These are phyloP conservation scores for Citrullus amarus DNA, from an alignment of 306 rosid species.

Conservation along the genomic window DNA sequence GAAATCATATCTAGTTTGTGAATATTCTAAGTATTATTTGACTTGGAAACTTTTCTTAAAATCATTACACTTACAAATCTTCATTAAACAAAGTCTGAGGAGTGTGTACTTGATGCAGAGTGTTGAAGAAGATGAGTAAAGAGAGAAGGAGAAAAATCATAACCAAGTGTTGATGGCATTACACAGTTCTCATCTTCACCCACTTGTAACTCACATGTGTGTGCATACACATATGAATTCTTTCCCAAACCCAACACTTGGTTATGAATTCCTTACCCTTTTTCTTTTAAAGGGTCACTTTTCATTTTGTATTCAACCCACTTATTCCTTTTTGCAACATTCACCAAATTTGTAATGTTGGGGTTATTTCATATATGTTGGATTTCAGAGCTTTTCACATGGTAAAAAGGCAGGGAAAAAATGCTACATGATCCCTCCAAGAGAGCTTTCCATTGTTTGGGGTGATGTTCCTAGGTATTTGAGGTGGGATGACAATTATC, in stretches of 20 bases:
- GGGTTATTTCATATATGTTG: not conserved
- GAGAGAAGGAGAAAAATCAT: too few species aligned
- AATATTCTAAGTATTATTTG: not conserved
- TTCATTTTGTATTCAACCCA: not conserved
- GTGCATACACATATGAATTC: too few species aligned
- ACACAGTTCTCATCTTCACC: too few species aligned
- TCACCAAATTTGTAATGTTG: not conserved
- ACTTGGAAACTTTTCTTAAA: too few species aligned
- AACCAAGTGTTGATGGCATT: too few species aligned
- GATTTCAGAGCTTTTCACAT: conserved; percentile 44
- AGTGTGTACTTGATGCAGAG: too few species aligned
- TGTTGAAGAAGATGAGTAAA: too few species aligned
- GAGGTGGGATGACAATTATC: conserved; percentile 25
- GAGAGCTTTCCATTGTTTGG: conserved; percentile 45
- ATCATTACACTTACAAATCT: too few species aligned
- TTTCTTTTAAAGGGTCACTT: not conserved
- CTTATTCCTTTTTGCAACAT: not conserved
- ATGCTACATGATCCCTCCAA: conserved; percentile 62
- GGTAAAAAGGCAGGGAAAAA: conserved; percentile 45
- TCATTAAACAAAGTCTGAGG: too few species aligned
- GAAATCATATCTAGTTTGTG: not conserved
- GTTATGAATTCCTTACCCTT: not conserved
- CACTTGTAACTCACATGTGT: too few species aligned
- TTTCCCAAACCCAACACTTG: too few species aligned
- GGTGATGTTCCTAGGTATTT: conserved; percentile 50